Percentiles rank a stretch among this genome's conserved stretches.
Evolutionary conservation across 2,329 filamentous ascomycete genomes (phyloP).

Genomic region (Aspergillus uvarum): DNA sequence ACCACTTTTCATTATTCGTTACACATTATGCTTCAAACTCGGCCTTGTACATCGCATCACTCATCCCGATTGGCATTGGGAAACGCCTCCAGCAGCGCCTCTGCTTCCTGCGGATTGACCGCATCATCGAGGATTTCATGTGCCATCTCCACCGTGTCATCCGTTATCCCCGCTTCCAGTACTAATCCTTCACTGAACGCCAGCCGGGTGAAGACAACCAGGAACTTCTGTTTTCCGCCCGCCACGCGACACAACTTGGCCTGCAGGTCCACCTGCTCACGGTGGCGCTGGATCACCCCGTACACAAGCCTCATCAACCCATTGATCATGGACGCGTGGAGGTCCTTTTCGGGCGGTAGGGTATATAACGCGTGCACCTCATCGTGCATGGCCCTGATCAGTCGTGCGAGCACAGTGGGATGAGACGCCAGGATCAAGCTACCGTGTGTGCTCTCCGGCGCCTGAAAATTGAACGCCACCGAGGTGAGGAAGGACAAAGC

Average conservation of each 20-base stretch:
- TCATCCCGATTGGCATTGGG: constrained; percentile 36
- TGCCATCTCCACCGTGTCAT: constrained; percentile 76
- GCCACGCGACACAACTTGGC: constrained; percentile 68
- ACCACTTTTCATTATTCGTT: neutral
- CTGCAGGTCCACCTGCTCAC: constrained; percentile 64
- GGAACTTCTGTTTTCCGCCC: constrained; percentile 77
- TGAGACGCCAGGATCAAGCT: constrained; percentile 66
- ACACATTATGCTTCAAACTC: neutral
- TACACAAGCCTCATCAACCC: constrained; percentile 61
- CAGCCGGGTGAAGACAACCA: constrained; percentile 77
- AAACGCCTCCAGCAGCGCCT: constrained; percentile 55
- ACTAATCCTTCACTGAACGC: constrained; percentile 80
- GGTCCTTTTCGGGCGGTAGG: constrained; percentile 44
- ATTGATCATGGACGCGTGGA: constrained; percentile 57
- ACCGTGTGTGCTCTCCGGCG: constrained; percentile 62
- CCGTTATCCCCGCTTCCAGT: constrained; percentile 72
- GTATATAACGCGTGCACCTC: constrained; percentile 64
- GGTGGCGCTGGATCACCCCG: constrained; percentile 60
- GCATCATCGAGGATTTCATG: constrained; percentile 77
- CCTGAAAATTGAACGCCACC: constrained; percentile 47
- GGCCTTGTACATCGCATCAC: constrained; percentile 10
- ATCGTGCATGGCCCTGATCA: constrained; percentile 74
- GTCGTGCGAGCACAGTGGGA: constrained; percentile 67
- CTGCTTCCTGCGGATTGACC: constrained; percentile 76
- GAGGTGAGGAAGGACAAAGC: constrained; percentile 45